Evolutionary conservation across 345 rosid species (phyloP).

Genomic region (Dovyalis caffra): DNA sequence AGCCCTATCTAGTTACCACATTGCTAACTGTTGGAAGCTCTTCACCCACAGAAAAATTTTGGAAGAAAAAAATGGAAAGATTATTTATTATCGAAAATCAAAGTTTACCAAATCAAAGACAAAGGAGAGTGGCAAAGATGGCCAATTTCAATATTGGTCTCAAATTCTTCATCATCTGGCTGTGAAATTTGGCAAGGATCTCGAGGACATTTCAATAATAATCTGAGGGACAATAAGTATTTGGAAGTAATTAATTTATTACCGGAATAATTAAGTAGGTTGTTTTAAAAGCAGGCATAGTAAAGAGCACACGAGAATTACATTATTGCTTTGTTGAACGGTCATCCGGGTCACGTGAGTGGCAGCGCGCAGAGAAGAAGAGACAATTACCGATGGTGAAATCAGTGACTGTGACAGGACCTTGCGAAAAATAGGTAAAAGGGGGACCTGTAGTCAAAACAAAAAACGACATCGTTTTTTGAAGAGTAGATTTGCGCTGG

Average conservation of each 20-base stretch:
- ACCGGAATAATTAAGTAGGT: background rate
- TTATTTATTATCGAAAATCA: background rate
- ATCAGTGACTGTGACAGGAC: constrained; percentile 2
- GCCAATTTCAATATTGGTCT: no score
- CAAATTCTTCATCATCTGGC: no score
- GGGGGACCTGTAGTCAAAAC: background rate
- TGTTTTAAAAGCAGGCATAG: background rate
- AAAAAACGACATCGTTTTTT: constrained; percentile 5
- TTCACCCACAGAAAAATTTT: no score
- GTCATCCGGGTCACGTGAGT: background rate
- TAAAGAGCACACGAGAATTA: background rate
- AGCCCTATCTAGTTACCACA: no score
- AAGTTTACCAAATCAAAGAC: no score
- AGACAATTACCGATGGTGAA: background rate
- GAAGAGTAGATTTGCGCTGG: background rate
- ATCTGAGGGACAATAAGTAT: background rate
- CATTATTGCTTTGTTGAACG: background rate
- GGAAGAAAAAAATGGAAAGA: no score
- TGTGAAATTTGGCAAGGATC: no score
- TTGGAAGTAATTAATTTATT: background rate
- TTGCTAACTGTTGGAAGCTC: no score
- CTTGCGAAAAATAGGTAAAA: background rate
- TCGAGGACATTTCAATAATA: no score
- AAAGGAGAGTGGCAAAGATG: no score
- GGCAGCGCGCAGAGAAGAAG: background rate